Evolutionary conservation across 805 yeast genomes (phyloP), one percentile per base, ranked within the genome.

Genomic region (Tetrapisispora arboricola): DNA sequence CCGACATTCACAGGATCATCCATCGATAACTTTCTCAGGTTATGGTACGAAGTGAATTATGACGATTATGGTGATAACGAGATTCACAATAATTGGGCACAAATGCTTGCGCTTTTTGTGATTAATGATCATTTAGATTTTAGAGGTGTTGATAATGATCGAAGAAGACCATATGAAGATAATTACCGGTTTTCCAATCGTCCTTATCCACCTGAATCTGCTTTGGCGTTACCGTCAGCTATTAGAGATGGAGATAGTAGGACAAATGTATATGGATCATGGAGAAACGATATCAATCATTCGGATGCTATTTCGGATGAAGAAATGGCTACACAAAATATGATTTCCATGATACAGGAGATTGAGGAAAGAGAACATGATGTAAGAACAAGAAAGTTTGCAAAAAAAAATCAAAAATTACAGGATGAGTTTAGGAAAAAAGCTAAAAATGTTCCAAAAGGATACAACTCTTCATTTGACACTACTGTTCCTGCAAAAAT

Each of bases 311-410:
- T 38, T 20, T 34, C 29, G 12, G 44, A 41, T 13, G 49, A 44
- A 13, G 39, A 40, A 22, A 50, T 43, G 26, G 44, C 51, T 16
- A 60, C 63, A 7, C 60, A 56, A 42, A 47, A 49, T 38, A 54
- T 59, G 25, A 53, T 60, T n/a, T 49, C 50, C 27, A 51, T 58
- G 52, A 59, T 60, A 35, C 61, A 60, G 45, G 55, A 50, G 25
- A 47, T 63, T 18, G 63, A 60, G 41, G 63, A 58, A 28, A 44
- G 47, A 31, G 65, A 58, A 30, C 48, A 48, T 13, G 61, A 55
- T 41, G 32, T 41, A 5, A 43, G 53, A 15, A 50, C 52, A 8
- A 50, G 53, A 29, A 48, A 47, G 15, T 53, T 49, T 31, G 53
- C 51, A 49, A 53, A 51, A 19, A 53, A 47, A 29, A 47, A 63